These are phyloP conservation scores for Ceratobasidium papillatum DNA, from an alignment of 1,284 basidiomycete genomes.

Conservation along the genomic window DNA sequence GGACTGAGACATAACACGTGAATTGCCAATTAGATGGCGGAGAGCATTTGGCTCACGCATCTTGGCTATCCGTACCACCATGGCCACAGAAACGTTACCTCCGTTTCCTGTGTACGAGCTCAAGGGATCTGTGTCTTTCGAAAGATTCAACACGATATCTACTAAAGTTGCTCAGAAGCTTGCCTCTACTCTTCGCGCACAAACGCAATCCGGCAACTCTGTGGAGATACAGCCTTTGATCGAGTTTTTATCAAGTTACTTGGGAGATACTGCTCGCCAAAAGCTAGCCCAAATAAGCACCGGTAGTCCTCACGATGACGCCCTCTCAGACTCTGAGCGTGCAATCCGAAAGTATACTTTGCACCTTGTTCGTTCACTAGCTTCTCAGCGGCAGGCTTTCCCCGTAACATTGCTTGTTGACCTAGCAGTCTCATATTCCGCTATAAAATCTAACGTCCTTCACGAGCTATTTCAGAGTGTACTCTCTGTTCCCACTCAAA, in stretches of 20 bases:
- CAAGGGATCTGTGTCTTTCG: constrained; percentile 16
- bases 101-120: constrained; percentile 37
- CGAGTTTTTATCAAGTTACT: constrained; percentile 31
- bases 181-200: neutral
- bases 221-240: constrained; percentile 9
- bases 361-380: constrained; percentile 5
- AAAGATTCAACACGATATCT: constrained; percentile 16
- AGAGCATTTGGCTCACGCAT: constrained; percentile 9
- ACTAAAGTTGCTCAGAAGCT: constrained; percentile 34
- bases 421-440: constrained; percentile 28
- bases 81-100: constrained; percentile 24
- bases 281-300: constrained; percentile 16
- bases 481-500: constrained; percentile 18
- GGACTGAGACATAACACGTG: constrained; percentile 25
- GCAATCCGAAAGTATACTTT: constrained; percentile 27
- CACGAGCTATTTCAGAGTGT: neutral
- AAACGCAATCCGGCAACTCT: constrained; percentile 6
- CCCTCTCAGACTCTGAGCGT: constrained; percentile 24
- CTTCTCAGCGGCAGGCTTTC: constrained; percentile 14
- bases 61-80: neutral
- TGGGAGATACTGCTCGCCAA: constrained; percentile 31
- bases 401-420: constrained; percentile 17
- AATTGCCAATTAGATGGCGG: constrained; percentile 36
- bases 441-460: neutral
- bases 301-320: neutral